Percentiles rank a stretch among this genome's conserved stretches.
Evolutionary conservation across 2,329 filamentous ascomycete species (phyloP).

Genomic region (Fusarium sp.): DNA sequence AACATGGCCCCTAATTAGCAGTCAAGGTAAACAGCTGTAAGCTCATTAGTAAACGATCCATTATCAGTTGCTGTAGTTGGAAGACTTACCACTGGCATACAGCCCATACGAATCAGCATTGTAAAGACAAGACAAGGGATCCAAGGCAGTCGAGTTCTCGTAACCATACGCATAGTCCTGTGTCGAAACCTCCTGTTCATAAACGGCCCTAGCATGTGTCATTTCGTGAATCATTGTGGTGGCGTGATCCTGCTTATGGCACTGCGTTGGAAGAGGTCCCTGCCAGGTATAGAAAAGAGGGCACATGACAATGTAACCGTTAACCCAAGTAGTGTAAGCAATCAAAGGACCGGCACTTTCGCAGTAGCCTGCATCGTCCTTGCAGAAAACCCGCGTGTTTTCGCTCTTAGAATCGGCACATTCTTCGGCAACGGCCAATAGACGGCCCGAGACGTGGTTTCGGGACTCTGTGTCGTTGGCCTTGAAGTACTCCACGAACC

Average conservation of each 20-base stretch:
- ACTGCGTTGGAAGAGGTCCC: slow-evolving; percentile 20
- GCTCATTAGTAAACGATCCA: fast-evolving
- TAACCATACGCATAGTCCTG: slow-evolving; percentile 38
- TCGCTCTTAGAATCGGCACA: slow-evolving; percentile 22
- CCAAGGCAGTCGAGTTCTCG: slow-evolving; percentile 37
- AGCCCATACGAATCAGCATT: slow-evolving; percentile 37
- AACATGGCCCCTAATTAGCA: background rate
- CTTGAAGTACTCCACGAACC: slow-evolving; percentile 42
- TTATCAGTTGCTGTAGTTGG: background rate
- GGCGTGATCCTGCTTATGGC: slow-evolving; percentile 42
- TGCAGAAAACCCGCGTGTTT: slow-evolving; percentile 17
- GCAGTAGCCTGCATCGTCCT: slow-evolving; percentile 21
- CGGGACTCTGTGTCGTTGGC: slow-evolving; percentile 34
- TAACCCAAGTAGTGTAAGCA: slow-evolving; percentile 40
- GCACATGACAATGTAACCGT: slow-evolving; percentile 34
- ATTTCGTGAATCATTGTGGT: slow-evolving; percentile 38
- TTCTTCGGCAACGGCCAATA: slow-evolving; percentile 33
- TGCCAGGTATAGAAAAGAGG: slow-evolving; percentile 31
- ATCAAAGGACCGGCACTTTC: slow-evolving; percentile 28
- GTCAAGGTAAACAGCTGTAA: background rate
- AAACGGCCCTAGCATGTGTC: slow-evolving; percentile 36
- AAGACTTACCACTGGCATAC: slow-evolving; percentile 34
- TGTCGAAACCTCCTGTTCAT: slow-evolving; percentile 27
- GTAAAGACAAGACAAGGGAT: slow-evolving; percentile 23
- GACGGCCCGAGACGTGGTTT: slow-evolving; percentile 31